Conservation (phyloP, 2,329 filamentous ascomycete genomes). For the Bertia moriformis region DNA sequence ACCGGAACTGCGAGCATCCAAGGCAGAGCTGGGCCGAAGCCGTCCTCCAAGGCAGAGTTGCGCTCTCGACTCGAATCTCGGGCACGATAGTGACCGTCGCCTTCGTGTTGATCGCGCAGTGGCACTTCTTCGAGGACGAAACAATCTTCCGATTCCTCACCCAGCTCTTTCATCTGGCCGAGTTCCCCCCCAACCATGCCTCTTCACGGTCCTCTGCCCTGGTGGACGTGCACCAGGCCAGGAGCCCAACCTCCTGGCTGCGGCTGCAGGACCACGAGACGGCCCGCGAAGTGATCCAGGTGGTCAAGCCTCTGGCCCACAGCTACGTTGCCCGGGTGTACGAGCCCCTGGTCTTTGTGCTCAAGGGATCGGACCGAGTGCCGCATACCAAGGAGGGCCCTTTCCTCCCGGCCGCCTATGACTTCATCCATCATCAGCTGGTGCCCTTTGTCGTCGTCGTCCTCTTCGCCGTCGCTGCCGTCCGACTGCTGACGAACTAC, state of each 20-base stretch:
- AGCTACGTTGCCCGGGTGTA: slow-evolving; percentile 63
- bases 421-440: slow-evolving; percentile 49
- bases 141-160: slow-evolving; percentile 21
- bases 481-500: slow-evolving; percentile 61
- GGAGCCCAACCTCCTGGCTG: slow-evolving; percentile 65
- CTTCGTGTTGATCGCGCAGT: slow-evolving; percentile 61
- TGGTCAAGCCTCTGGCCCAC: slow-evolving; percentile 56
- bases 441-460: slow-evolving; percentile 46
- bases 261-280: slow-evolving; percentile 67
- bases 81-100: slow-evolving; percentile 60
- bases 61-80: slow-evolving; percentile 59
- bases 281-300: slow-evolving; percentile 60
- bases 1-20: slow-evolving; percentile 6
- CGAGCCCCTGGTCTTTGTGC: slow-evolving; percentile 60
- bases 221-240: slow-evolving; percentile 55
- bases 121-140: slow-evolving; percentile 59
- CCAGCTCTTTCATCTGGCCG: slow-evolving; percentile 16
- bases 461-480: slow-evolving; percentile 44
- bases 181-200: slow-evolving; percentile 7
- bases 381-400: slow-evolving; percentile 31
- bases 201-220: slow-evolving; percentile 24
- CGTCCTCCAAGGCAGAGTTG: slow-evolving; percentile 47
- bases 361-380: slow-evolving; percentile 53
- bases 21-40: slow-evolving; percentile 42
- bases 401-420: slow-evolving; percentile 44